phyloP scores from a whole-genome alignment of 495 filamentous ascomycete species.

The Aspergillus affinis region DNA sequence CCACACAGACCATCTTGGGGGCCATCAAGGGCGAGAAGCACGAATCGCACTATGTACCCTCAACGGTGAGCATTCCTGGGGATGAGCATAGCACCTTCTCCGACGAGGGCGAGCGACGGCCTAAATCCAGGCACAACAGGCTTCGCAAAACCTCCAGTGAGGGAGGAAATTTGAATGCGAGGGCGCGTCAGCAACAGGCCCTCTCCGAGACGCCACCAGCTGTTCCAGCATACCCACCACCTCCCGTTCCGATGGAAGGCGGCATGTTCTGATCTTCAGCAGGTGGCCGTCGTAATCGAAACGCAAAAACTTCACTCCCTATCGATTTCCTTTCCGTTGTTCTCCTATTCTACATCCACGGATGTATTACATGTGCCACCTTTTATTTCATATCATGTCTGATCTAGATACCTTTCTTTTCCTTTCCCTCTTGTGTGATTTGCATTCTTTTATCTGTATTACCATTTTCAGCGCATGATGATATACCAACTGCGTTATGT shows the following conservation, averaged over 20 bases:
- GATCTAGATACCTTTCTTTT: slow-evolving; percentile 31
- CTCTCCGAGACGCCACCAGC: slow-evolving; percentile 29
- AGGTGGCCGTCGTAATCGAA: slow-evolving; percentile 6
- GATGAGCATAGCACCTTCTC: slow-evolving; percentile 52
- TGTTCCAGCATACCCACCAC: slow-evolving; percentile 39
- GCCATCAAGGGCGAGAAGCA: slow-evolving; percentile 46
- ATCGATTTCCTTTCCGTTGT: slow-evolving; percentile 20
- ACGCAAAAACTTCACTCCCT: slow-evolving; percentile 1
- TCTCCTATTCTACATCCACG: not conserved
- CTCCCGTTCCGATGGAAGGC: slow-evolving; percentile 39
- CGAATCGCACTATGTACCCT: slow-evolving; percentile 27
- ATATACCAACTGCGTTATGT: slow-evolving; percentile 29
- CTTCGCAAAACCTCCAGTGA: slow-evolving; percentile 56
- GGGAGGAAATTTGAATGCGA: slow-evolving; percentile 41
- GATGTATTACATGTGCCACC: not conserved
- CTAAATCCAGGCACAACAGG: slow-evolving; percentile 39
- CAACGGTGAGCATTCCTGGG: slow-evolving; percentile 26
- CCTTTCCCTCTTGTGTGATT: slow-evolving; percentile 23
- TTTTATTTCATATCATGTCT: slow-evolving; percentile 10
- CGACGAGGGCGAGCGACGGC: slow-evolving; percentile 51
- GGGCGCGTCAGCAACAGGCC: slow-evolving; percentile 43
- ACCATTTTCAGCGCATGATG: slow-evolving; percentile 23
- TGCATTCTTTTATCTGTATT: slow-evolving; percentile 33
- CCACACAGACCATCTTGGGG: slow-evolving; percentile 52
- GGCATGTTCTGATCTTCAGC: slow-evolving; percentile 43